phyloP scores from a whole-genome alignment of 805 yeast species.

The Cyberlindnera mrakii region DNA sequence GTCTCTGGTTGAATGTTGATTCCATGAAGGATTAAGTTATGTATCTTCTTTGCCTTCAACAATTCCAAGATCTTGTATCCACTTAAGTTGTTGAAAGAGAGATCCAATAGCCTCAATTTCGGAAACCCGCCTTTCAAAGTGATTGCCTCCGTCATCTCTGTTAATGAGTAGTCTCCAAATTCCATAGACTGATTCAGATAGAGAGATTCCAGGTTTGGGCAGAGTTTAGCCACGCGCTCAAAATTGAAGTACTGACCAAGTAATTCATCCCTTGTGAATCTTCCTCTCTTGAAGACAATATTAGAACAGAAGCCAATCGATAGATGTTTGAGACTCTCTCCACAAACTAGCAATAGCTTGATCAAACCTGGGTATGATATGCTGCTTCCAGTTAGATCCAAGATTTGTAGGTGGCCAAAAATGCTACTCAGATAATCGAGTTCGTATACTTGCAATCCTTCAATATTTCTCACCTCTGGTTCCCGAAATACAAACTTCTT shows the following conservation, averaged over 20 bases:
- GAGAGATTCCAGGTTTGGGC: constrained; percentile 14
- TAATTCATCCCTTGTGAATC: constrained; percentile 3
- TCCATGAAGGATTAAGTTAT: constrained; percentile 17
- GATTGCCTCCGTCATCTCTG: constrained; percentile 10
- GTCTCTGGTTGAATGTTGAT: constrained; percentile 17
- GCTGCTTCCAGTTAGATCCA: constrained; percentile 22
- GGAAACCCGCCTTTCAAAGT: not conserved
- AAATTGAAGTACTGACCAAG: constrained; percentile 17
- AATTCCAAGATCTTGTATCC: constrained; percentile 20
- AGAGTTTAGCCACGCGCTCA: constrained; percentile 12
- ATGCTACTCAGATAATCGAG: constrained; percentile 8
- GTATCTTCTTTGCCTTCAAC: constrained; percentile 8
- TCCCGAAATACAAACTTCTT: constrained; percentile 17
- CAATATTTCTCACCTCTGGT: constrained; percentile 12
- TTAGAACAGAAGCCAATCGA: constrained; percentile 21
- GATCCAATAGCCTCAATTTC: constrained; percentile 13
- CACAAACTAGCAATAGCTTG: constrained; percentile 13
- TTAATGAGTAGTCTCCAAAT: constrained; percentile 19
- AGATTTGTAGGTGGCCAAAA: constrained; percentile 8
- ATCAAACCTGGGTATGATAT: constrained; percentile 18
- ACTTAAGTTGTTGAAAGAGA: constrained; percentile 20
- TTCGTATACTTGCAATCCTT: constrained; percentile 11
- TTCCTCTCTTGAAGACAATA: constrained; percentile 15
- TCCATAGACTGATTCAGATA: constrained; percentile 20
- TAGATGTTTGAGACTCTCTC: constrained; percentile 7